Base-by-base conservation (phyloP, 73 alveolate species). In the Loxodes magnus region DNA sequence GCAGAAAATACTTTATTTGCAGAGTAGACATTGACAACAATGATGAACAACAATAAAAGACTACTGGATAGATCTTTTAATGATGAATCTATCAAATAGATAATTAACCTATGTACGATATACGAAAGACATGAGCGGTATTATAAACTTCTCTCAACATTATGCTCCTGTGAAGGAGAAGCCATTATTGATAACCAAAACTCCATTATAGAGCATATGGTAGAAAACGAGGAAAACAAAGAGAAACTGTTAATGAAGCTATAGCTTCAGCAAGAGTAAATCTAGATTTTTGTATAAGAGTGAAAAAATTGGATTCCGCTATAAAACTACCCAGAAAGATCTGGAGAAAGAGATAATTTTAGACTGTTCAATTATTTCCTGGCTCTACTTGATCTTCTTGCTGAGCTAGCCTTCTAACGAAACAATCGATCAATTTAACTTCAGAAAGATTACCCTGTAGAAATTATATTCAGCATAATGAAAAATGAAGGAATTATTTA, bases 321-420 rank as follows among this genome's bases (percentile, higher is more conserved):
- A 4, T 44, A 33, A 44, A 53, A 27, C 43, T 34, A 51, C 27
- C 19, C n/a, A 10, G 54, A 61, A 22, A 5, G 60, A 3, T 44
- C 77, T 5, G 5, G 21, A 26, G 33, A 29, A 24, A 71, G 56
- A 12, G 84, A 71, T 21, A 61, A 51, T 10, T 42, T 46, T n/a
- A 60, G 84, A 25, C 49, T 71, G 9, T 71, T 31, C 56, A 71
- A 60, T 30, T 71, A 71, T 39, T 71, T 29, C 71, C 30, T 59
- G 14, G 48, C 77, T 16, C 35, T 61, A 43, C 29, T 71, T 14
- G 62, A 62, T 16, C 36, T 71, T 17, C 60, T 51, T 15, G 34
- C 72, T 2, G 35, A 36, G 10, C 48, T 50, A n/a, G 60, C 77
- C 39, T 51, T 34, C 19, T 53, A 58, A n/a, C 41, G 84, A 41